Conservation (phyloP, 2,329 filamentous ascomycete species). For the Penicillium sp. region DNA sequence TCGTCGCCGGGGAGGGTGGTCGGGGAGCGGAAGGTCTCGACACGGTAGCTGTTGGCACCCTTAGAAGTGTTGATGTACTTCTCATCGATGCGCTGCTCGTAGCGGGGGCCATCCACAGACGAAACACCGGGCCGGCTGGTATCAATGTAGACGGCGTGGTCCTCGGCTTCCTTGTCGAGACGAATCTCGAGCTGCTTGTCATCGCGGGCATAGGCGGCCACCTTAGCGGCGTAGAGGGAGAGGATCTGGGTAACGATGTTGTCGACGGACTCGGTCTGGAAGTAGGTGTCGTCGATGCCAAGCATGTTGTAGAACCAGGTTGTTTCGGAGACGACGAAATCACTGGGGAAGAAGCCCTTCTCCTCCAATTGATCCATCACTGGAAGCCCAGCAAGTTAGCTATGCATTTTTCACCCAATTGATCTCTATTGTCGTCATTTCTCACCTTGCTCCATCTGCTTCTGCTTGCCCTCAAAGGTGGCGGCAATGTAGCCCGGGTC, state of each 20-base stretch:
- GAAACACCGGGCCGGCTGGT: slow-evolving; percentile 88
- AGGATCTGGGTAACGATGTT: slow-evolving; percentile 93
- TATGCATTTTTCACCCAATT: neutral
- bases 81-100: slow-evolving; percentile 88
- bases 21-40: slow-evolving; percentile 95
- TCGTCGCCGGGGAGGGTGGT: slow-evolving; percentile 73
- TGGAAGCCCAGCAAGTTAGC: slow-evolving; percentile 35
- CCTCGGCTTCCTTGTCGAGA: slow-evolving; percentile 88
- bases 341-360: slow-evolving; percentile 81
- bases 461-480: slow-evolving; percentile 86
- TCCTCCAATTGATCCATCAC: slow-evolving; percentile 79
- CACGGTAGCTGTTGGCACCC: slow-evolving; percentile 75
- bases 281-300: slow-evolving; percentile 98
- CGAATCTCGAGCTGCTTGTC: slow-evolving; percentile 94
- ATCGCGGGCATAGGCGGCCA: slow-evolving; percentile 87
- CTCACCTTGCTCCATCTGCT: slow-evolving; percentile 82
- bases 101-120: slow-evolving; percentile 76
- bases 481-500: slow-evolving; percentile 94
- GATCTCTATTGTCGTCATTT: slow-evolving; percentile 12
- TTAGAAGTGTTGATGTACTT: slow-evolving; percentile 88
- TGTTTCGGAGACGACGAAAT: slow-evolving; percentile 82
- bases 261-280: slow-evolving; percentile 82
- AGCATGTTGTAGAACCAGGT: slow-evolving; percentile 98
- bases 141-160: slow-evolving; percentile 98
- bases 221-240: slow-evolving; percentile 94